Conservation (phyloP, 257 asterid genomes). For the Galeopsis tetrahit region DNA sequence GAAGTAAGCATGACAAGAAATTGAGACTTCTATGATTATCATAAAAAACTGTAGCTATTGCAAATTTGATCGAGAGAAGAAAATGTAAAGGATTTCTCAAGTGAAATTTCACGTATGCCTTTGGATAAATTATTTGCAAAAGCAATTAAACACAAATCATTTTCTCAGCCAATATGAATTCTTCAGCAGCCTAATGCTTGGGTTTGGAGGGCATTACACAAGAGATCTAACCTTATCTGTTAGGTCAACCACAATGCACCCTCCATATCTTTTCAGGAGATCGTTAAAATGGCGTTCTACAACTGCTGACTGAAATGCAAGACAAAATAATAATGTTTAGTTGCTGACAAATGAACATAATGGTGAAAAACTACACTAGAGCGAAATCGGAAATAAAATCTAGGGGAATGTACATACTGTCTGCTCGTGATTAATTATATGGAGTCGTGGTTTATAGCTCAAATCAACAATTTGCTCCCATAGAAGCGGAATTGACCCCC, state of each 20-base stretch:
- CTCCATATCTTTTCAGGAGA: constrained; percentile 87
- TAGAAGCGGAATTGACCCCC: constrained; percentile 94
- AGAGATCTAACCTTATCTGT: constrained; percentile 75
- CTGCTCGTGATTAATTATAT: constrained; percentile 72
- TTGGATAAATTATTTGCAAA: constrained; percentile 9
- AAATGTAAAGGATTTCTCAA: not conserved
- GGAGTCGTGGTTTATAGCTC: constrained; percentile 95
- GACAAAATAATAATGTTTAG: constrained; percentile 20
- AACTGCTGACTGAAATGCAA: constrained; percentile 66
- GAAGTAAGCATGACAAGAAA: constrained; percentile 23
- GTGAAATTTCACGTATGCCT: constrained; percentile 7
- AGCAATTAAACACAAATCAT: constrained; percentile 6
- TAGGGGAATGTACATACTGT: constrained; percentile 60
- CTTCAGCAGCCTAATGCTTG: constrained; percentile 29
- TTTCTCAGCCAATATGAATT: constrained; percentile 16
- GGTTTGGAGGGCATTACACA: constrained; percentile 20
- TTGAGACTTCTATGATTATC: constrained; percentile 13
- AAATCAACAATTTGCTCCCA: constrained; percentile 99
- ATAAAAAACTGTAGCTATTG: constrained; percentile 20
- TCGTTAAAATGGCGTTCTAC: constrained; percentile 93
- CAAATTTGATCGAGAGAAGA: constrained; percentile 13
- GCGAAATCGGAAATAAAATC: constrained; percentile 25
- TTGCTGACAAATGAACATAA: constrained; percentile 26
- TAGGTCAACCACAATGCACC: constrained; percentile 81
- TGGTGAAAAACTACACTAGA: constrained; percentile 10